A percentile compares a stretch with the other conserved stretches of the same genome.
These are phyloP conservation scores for Jacaranda copaia DNA, from an alignment of 257 asterid species.

Conservation along the genomic window DNA sequence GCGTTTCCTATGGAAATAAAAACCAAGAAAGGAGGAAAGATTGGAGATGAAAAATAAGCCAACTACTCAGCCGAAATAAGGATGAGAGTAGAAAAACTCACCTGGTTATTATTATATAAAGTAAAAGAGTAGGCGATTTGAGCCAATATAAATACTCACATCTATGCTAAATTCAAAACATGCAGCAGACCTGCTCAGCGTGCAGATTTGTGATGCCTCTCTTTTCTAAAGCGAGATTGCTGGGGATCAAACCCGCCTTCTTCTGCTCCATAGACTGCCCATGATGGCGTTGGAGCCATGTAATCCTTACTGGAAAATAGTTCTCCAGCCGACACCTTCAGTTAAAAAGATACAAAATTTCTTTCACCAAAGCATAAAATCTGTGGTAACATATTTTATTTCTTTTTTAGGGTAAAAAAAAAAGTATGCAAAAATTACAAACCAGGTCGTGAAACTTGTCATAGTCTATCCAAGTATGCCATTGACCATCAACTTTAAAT, in stretches of 20 bases:
- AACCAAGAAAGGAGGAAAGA: too few relatives aligned
- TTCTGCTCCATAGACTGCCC: constrained; percentile 98
- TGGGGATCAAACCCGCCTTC: constrained; percentile 98
- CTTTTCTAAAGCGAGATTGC: constrained; percentile 80
- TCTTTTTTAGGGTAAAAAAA: too few relatives aligned
- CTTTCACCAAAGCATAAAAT: constrained; percentile 13
- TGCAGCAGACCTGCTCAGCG: constrained; percentile 40
- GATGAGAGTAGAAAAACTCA: background rate
- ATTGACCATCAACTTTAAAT: constrained; percentile 80
- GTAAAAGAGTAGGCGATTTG: constrained; percentile 37
- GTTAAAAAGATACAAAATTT: constrained; percentile 14
- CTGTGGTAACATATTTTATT: background rate
- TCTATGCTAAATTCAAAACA: constrained; percentile 18
- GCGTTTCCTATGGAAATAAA: too few relatives aligned
- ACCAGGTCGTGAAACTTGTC: constrained; percentile 97
- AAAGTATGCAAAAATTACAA: constrained; percentile 27
- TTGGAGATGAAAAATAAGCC: background rate
- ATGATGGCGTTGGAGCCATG: constrained; percentile 88
- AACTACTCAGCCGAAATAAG: background rate
- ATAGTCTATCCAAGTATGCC: constrained; percentile 98
- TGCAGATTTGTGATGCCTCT: constrained; percentile 72
- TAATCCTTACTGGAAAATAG: constrained; percentile 82
- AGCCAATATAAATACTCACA: constrained; percentile 4
- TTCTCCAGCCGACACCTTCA: constrained; percentile 78
- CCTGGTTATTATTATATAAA: background rate